Evolutionary conservation across 2,329 filamentous ascomycete genomes (phyloP).

Genomic region (Aspergillus hiratsukae): DNA sequence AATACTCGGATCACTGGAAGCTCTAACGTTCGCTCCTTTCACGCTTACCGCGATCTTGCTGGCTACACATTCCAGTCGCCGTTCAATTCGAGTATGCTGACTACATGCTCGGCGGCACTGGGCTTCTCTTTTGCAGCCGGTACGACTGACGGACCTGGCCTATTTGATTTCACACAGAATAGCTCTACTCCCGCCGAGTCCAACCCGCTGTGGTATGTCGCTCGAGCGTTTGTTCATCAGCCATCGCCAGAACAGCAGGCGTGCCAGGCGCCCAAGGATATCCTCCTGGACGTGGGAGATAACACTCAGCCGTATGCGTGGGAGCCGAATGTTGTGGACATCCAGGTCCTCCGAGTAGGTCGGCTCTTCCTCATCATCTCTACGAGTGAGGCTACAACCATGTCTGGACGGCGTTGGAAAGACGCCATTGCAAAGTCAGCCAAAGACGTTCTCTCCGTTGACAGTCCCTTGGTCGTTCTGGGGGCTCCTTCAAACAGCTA

Average conservation of each 20-base stretch:
- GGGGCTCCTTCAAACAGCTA: conserved; percentile 90
- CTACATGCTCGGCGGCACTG: conserved; percentile 79
- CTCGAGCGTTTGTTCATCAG: conserved; percentile 66
- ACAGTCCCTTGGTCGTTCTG: conserved; percentile 68
- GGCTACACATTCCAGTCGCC: conserved; percentile 68
- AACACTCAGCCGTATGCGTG: conserved; percentile 74
- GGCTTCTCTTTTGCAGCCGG: conserved; percentile 92
- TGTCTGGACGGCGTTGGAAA: conserved; percentile 86
- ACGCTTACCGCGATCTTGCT: conserved; percentile 79
- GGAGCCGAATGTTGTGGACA: conserved; percentile 87
- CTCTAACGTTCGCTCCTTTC: conserved; percentile 70
- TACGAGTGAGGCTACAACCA: conserved; percentile 85
- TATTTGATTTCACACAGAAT: conserved; percentile 91
- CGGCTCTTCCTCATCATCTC: conserved; percentile 79
- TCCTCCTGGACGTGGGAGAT: conserved; percentile 84
- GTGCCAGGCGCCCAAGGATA: conserved; percentile 78
- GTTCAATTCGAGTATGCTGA: conserved; percentile 57
- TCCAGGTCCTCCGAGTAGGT: conserved; percentile 79
- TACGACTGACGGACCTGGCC: conserved; percentile 84
- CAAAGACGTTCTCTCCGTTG: conserved; percentile 47
- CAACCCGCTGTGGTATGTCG: conserved; percentile 75
- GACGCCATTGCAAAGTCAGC: conserved; percentile 59
- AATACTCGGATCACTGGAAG: conserved; percentile 49
- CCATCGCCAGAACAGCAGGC: conserved; percentile 65
- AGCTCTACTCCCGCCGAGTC: conserved; percentile 64